phyloP scores from a whole-genome alignment of 1,139 yeast genomes.

The Pichia sp. region DNA sequence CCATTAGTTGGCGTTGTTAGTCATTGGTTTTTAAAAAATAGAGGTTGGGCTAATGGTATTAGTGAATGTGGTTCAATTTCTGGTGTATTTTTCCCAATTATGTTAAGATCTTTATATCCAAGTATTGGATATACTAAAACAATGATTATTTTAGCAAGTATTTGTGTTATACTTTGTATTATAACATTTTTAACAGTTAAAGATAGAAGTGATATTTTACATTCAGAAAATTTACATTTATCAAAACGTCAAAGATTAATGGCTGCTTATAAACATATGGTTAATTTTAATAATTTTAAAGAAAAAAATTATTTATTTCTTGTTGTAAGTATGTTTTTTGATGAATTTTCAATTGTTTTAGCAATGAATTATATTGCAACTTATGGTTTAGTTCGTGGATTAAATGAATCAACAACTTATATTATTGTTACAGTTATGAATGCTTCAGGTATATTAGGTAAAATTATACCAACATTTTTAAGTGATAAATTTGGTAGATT shows the following conservation, averaged over 20 bases:
- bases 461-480: constrained; percentile 43
- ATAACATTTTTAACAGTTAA: constrained; percentile 22
- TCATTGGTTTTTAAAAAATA: constrained; percentile 53
- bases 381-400: constrained; percentile 42
- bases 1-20: constrained; percentile 56
- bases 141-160: constrained; percentile 47
- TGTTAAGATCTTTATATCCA: constrained; percentile 48
- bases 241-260: constrained; percentile 26
- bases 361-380: constrained; percentile 40
- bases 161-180: constrained; percentile 39
- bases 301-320: constrained; percentile 35
- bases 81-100: constrained; percentile 54
- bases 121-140: constrained; percentile 55
- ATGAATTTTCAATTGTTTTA: constrained; percentile 25
- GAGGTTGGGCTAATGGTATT: constrained; percentile 55
- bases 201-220: constrained; percentile 28
- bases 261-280: constrained; percentile 34
- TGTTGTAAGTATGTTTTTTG: constrained; percentile 23
- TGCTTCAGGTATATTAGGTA: constrained; percentile 44
- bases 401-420: constrained; percentile 38
- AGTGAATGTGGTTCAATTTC: constrained; percentile 61
- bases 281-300: constrained; percentile 40
- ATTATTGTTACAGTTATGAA: constrained; percentile 43
- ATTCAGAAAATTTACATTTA: constrained; percentile 9
- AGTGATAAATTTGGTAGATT: constrained; percentile 49